Evolutionary conservation across 139 green algal species (phyloP).

Genomic region (Diplosphaera chodatii): DNA sequence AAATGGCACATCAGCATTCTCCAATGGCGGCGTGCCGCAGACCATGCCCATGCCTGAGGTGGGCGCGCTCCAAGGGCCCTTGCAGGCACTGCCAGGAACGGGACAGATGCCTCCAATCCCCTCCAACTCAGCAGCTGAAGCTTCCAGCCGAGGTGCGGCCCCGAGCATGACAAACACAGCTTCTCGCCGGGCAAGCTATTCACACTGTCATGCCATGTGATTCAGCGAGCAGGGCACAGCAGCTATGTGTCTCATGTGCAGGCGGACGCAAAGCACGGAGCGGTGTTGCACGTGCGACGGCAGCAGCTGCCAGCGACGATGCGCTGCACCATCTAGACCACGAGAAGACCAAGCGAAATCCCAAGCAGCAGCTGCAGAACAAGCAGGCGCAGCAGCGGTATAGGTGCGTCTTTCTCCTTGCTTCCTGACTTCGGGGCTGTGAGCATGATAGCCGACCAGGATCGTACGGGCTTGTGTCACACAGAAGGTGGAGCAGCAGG

Average conservation of each 20-base stretch:
- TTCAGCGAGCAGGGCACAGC: no score
- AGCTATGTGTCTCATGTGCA: no score
- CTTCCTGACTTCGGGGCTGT: no score
- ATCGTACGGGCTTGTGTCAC: no score
- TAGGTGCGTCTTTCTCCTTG: not conserved
- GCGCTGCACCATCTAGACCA: conserved; percentile 14
- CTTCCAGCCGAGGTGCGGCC: no score
- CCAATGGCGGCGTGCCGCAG: not conserved
- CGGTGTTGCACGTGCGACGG: conserved; percentile 2
- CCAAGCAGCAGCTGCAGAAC: conserved; percentile 24
- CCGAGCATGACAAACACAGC: no score
- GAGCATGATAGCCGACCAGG: no score
- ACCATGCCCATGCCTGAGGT: not conserved
- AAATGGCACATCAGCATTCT: not conserved
- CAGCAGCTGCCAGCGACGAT: conserved; percentile 2
- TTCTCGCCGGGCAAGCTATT: no score
- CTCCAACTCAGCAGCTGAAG: not conserved
- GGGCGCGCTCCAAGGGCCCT: no score
- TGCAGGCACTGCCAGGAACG: no score
- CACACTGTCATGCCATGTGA: no score
- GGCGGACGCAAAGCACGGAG: not conserved
- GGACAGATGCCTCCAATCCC: not conserved
- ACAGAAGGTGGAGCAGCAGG: no score
- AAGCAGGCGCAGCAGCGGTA: conserved; percentile 13
- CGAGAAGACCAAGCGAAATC: conserved; percentile 16